Evolutionary conservation across 176 grass and related monocot genomes (phyloP), one percentile per base, ranked within the genome.

Genomic region (Oryza meridionalis): DNA sequence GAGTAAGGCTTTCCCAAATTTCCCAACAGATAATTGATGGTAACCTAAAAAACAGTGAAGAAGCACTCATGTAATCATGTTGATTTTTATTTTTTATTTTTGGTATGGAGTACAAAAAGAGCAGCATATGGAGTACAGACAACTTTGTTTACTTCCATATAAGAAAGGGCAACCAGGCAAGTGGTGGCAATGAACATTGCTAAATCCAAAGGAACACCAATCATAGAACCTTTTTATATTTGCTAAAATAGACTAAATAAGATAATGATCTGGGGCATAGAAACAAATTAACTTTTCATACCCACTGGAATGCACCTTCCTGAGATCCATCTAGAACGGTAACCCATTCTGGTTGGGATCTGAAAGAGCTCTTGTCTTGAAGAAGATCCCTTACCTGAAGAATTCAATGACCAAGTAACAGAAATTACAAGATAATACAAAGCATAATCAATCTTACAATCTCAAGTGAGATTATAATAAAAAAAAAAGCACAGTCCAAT

Each of bases 261-360:
- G 1, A 62, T 64, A 27, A 50, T 31, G 47, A 43, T 74, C 45
- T 47, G 43, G 43, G n/a, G 7, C 43, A 40, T 79, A 62, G 32
- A 53, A 24, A 79, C 67, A 11, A 46, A 82, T 66, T 82, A 82
- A 74, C 7, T 82, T 16, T 69, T 35, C 38, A 21, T 94, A 98
- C 96, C 96, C 96, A 98, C 71, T 95, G 91, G 88, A 90, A 98
- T 84, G 96, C 85, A 43, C 96, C 96, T 91, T 98, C 96, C 81
- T 98, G 96, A 74, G 78, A 90, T 88, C 96, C 96, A 85, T 98
- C 96, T 35, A 98, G 85, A 90, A 98, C 96, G 16, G 87, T 87
- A n/a, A 93, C 92, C 96, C 96, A 98, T 87, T 94, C 86, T 46
- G 91, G 59, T 78, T 98, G 89, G 51, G 86, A 94, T 88, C 92